phyloP scores from a whole-genome alignment of 257 asterid species.

The Hygrophila difformis region DNA sequence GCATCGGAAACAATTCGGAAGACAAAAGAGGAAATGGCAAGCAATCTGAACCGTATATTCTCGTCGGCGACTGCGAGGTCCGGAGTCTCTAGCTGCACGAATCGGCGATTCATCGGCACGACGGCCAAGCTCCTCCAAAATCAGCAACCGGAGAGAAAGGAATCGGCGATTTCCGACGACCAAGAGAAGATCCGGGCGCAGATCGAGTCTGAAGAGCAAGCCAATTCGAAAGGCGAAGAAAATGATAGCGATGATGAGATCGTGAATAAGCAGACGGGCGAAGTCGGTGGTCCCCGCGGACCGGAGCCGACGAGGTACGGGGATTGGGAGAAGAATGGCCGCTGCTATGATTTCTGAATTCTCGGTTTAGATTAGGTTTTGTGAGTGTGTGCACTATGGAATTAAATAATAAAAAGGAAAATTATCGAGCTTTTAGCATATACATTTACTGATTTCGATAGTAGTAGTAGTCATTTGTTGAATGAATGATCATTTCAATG shows the following conservation, averaged over 20 bases:
- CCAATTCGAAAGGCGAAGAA: conserved; percentile 10
- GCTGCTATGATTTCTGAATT: conserved; percentile 76
- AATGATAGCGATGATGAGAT: conserved; percentile 17
- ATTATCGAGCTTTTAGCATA: too few relatives aligned
- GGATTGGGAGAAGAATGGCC: conserved; percentile 86
- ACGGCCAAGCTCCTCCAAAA: conserved; percentile 33
- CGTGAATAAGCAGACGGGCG: conserved; percentile 50
- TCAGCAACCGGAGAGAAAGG: conserved; percentile 23
- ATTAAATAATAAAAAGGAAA: too few relatives aligned
- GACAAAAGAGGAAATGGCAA: conserved; percentile 38
- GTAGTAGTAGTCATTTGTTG: too few relatives aligned
- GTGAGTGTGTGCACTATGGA: too few relatives aligned
- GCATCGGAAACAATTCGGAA: too few relatives aligned
- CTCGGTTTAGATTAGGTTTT: too few relatives aligned
- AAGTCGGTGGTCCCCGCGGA: conserved; percentile 80
- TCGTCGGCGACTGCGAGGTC: conserved; percentile 28
- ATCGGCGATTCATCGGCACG: conserved; percentile 39
- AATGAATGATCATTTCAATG: too few relatives aligned
- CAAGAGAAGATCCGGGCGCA: conserved; percentile 17
- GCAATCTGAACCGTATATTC: conserved; percentile 33
- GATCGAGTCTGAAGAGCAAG: conserved; percentile 20
- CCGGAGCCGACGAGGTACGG: conserved; percentile 93
- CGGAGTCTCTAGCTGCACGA: conserved; percentile 15
- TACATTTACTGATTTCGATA: too few relatives aligned
- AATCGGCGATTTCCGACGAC: conserved; percentile 16